A percentile compares a stretch with the other conserved stretches of the same genome.
Conservation (phyloP, 1,284 basidiomycete species). For the Chalciporus sp. region DNA sequence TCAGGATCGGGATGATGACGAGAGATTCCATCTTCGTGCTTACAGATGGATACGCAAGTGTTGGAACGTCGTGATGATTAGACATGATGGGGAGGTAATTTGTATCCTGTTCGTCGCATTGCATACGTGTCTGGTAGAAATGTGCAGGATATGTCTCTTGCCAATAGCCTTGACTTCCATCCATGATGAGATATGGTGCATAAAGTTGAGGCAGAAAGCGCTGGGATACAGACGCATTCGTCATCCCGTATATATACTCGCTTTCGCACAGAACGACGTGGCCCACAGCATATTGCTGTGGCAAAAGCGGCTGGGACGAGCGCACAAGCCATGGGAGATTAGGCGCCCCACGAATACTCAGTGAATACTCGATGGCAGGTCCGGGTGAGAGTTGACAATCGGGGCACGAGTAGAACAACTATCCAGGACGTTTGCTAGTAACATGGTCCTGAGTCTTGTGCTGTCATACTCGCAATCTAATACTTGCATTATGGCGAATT, state of each 20-base stretch:
- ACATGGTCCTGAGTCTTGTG: constrained; percentile 18
- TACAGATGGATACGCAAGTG: constrained; percentile 9
- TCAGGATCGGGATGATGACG: neutral
- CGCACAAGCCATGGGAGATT: neutral
- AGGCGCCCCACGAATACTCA: neutral
- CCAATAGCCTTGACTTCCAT: constrained; percentile 9
- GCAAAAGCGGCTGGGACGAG: neutral
- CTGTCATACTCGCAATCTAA: neutral
- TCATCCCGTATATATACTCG: constrained; percentile 19
- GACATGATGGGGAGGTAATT: neutral
- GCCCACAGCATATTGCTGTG: constrained; percentile 35
- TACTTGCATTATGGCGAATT: neutral
- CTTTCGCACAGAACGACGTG: neutral
- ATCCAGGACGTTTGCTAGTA: constrained; percentile 21
- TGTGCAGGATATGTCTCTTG: constrained; percentile 7
- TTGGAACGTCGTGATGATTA: neutral
- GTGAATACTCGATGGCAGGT: neutral
- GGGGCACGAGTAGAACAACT: neutral
- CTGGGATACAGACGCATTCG: neutral
- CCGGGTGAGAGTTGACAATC: neutral
- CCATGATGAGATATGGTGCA: constrained; percentile 15
- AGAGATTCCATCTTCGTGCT: constrained; percentile 4
- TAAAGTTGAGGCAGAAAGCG: neutral
- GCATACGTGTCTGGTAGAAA: neutral
- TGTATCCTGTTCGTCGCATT: constrained; percentile 1